Conservation (phyloP, 2,329 filamentous ascomycete species). For the Venturia aucupariae region DNA sequence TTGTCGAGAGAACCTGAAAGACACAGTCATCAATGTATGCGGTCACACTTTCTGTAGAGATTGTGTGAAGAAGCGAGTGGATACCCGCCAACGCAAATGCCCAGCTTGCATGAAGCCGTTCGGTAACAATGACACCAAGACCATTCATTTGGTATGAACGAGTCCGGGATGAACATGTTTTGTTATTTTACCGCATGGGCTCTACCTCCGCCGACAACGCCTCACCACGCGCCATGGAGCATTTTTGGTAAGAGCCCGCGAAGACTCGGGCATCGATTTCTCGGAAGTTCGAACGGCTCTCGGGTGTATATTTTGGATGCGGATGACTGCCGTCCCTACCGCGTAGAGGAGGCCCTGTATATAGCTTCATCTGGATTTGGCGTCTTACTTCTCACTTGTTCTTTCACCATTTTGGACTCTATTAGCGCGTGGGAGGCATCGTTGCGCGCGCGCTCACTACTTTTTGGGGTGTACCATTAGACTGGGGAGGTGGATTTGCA, state of each 20-base stretch:
- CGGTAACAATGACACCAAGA: slow-evolving; percentile 62
- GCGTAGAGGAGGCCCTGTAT: background rate
- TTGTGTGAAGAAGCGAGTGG: slow-evolving; percentile 82
- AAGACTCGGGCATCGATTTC: background rate
- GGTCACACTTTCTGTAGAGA: slow-evolving; percentile 89
- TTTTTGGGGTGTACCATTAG: slow-evolving; percentile 2
- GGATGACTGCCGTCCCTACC: background rate
- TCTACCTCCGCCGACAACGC: background rate
- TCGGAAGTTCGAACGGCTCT: background rate
- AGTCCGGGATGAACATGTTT: background rate
- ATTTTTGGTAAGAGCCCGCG: background rate
- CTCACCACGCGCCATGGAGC: background rate
- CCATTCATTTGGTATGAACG: slow-evolving; percentile 3
- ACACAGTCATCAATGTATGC: slow-evolving; percentile 86
- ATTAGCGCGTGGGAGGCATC: background rate
- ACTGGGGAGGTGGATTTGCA: background rate
- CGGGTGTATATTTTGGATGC: background rate
- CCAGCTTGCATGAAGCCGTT: slow-evolving; percentile 90
- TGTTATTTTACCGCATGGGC: background rate
- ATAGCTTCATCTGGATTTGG: background rate
- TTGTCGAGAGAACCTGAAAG: slow-evolving; percentile 88
- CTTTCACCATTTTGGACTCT: background rate
- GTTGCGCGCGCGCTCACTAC: background rate
- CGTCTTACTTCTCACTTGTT: background rate
- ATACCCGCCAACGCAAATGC: slow-evolving; percentile 87